Evolutionary conservation across 2,329 filamentous ascomycete genomes (phyloP).

Genomic region (Botrytis byssoidea): DNA sequence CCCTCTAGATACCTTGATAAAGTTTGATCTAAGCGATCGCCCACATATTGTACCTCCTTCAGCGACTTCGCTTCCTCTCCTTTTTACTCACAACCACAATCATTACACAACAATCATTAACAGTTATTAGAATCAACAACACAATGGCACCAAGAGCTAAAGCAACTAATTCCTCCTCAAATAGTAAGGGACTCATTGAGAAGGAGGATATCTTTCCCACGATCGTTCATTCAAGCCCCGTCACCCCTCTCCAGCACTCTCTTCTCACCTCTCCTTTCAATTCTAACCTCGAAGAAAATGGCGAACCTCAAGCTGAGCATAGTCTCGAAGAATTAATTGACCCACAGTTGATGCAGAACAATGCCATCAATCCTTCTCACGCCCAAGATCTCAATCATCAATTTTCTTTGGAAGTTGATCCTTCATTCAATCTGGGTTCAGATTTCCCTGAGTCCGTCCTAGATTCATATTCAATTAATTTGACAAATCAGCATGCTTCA

Average conservation of each 20-base stretch:
- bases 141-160: neutral
- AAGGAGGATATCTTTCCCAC: neutral
- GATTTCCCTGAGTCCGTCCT: fast-evolving
- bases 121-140: neutral
- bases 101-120: conserved; percentile 3
- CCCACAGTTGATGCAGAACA: neutral
- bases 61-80: neutral
- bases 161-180: neutral
- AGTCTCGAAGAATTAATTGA: neutral
- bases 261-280: neutral
- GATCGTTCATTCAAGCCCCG: neutral
- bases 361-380: neutral
- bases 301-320: neutral
- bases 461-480: neutral
- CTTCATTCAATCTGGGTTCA: no score
- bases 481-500: no score
- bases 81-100: neutral
- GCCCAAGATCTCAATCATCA: neutral
- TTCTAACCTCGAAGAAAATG: neutral
- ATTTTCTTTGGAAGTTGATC: neutral
- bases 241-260: neutral
- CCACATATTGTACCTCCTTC: neutral
- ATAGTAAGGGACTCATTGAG: neutral
- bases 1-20: neutral
- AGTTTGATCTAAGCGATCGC: neutral